Evolutionary conservation across 192 early-diverging fungal species (phyloP).

Genomic region (Backusella sp.): DNA sequence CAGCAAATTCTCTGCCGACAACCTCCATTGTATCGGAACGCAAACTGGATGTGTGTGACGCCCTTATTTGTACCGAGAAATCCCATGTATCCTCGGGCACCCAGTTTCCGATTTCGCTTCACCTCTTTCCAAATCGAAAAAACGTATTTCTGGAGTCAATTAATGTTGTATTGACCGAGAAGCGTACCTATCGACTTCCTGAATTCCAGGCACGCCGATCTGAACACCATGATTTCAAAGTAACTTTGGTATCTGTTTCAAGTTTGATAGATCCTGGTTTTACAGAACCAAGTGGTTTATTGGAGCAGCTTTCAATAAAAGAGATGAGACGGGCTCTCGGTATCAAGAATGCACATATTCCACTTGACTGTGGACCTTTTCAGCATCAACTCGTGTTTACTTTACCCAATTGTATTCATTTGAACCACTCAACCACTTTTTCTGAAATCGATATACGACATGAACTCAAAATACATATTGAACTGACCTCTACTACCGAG

Average conservation of each 20-base stretch:
- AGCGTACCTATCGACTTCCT: conserved; percentile 26
- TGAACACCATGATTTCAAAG: conserved; percentile 15
- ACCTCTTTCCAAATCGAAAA: conserved; percentile 19
- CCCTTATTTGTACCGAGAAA: conserved; percentile 24
- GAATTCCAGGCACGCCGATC: conserved; percentile 22
- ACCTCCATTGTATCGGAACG: conserved; percentile 32
- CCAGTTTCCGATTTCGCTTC: conserved; percentile 21
- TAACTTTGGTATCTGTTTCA: conserved; percentile 3
- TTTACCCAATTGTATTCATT: conserved; percentile 31
- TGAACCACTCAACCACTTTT: conserved; percentile 29
- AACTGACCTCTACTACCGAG: conserved; percentile 8
- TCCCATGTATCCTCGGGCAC: conserved; percentile 27
- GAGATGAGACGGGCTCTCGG: conserved; percentile 15
- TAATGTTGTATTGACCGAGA: conserved; percentile 20
- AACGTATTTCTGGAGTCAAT: conserved; percentile 30
- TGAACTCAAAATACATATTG: conserved; percentile 28
- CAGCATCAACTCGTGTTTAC: conserved; percentile 26
- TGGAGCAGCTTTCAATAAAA: background rate
- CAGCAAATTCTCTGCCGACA: conserved; percentile 17
- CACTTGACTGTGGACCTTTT: conserved; percentile 5
- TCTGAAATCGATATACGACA: conserved; percentile 28
- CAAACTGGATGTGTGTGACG: conserved; percentile 15
- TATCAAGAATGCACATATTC: conserved; percentile 22
- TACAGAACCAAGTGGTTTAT: background rate
- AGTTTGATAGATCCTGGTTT: conserved; percentile 7